Percentiles rank a stretch among this genome's conserved stretches.
Evolutionary conservation across 164 flowering plant species (phyloP).

Genomic region (Vitis labrusca): DNA sequence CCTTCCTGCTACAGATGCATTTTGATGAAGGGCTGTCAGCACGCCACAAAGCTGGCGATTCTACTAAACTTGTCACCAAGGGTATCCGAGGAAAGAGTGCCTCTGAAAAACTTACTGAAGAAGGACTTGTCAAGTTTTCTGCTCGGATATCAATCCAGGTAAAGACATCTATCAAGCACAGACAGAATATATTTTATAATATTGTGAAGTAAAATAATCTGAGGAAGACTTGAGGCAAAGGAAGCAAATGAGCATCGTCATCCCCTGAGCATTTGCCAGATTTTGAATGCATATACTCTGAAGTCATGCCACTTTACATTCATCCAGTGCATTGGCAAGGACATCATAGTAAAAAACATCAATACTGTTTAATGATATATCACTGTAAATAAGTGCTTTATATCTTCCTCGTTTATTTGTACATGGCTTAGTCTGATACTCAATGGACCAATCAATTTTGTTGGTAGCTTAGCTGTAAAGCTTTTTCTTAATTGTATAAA

Average conservation of each 20-base stretch:
- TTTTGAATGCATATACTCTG: too few species aligned
- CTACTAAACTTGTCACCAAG: conserved; percentile 74
- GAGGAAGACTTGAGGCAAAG: too few species aligned
- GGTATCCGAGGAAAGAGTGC: conserved; percentile 87
- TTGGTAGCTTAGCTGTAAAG: not conserved
- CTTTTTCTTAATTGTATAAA: not conserved
- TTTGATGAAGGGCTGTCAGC: conserved; percentile 93
- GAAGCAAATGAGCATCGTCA: too few species aligned
- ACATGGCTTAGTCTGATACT: not conserved
- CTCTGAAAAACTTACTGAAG: conserved; percentile 91
- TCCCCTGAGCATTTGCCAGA: too few species aligned
- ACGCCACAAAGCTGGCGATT: conserved; percentile 68
- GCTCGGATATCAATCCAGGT: conserved; percentile 92
- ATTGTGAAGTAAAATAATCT: too few species aligned
- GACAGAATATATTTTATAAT: not conserved
- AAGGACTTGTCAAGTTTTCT: conserved; percentile 87
- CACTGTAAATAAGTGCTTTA: not conserved
- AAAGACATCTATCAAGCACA: not conserved
- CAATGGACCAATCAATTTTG: not conserved
- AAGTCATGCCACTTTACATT: too few species aligned
- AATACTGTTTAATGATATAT: not conserved
- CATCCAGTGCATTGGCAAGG: too few species aligned
- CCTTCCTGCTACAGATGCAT: conserved; percentile 62
- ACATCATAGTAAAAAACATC: not conserved
- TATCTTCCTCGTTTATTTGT: not conserved